Evolutionary conservation across 2,329 filamentous ascomycete genomes (phyloP).

Genomic region (Herpotrichia juniperi): DNA sequence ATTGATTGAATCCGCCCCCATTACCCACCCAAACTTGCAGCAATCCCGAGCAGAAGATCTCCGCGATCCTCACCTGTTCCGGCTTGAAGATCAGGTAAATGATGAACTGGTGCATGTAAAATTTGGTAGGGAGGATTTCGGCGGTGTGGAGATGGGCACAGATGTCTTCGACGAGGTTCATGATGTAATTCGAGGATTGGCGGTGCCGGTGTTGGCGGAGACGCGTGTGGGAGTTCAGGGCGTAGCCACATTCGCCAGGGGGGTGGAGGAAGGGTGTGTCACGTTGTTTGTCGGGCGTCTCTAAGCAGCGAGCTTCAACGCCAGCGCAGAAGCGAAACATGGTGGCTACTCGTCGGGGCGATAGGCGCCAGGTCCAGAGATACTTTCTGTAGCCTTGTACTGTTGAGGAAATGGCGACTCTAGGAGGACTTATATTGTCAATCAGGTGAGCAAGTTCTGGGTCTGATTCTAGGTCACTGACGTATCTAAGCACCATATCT

Average conservation of each 20-base stretch:
- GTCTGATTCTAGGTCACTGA: constrained; percentile 7
- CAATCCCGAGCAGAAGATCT: constrained; percentile 36
- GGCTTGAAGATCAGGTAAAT: constrained; percentile 33
- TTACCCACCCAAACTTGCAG: constrained; percentile 33
- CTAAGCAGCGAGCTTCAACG: constrained; percentile 16
- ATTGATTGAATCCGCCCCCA: constrained; percentile 36
- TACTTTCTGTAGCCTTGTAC: constrained; percentile 29
- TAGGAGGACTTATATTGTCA: constrained; percentile 25
- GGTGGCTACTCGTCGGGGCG: constrained; percentile 17
- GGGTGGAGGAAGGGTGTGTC: constrained; percentile 23
- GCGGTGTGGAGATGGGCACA: constrained; percentile 20
- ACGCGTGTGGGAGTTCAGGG: constrained; percentile 20
- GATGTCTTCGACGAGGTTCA: constrained; percentile 38
- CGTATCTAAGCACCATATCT: constrained; percentile 24
- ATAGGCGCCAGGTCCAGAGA: constrained; percentile 22
- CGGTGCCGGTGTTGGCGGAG: constrained; percentile 29
- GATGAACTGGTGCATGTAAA: constrained; percentile 32
- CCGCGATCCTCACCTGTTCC: constrained; percentile 30
- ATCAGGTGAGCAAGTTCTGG: constrained; percentile 18
- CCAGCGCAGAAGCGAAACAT: constrained; percentile 25
- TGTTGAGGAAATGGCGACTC: constrained; percentile 7
- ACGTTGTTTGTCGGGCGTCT: constrained; percentile 15
- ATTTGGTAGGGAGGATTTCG: constrained; percentile 16
- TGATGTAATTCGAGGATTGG: constrained; percentile 32
- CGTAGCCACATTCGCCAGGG: constrained; percentile 34